Percentiles rank a stretch among this genome's conserved stretches.
phyloP scores from a whole-genome alignment of 2,329 filamentous ascomycete genomes.

The Fusarium xyrophilum region DNA sequence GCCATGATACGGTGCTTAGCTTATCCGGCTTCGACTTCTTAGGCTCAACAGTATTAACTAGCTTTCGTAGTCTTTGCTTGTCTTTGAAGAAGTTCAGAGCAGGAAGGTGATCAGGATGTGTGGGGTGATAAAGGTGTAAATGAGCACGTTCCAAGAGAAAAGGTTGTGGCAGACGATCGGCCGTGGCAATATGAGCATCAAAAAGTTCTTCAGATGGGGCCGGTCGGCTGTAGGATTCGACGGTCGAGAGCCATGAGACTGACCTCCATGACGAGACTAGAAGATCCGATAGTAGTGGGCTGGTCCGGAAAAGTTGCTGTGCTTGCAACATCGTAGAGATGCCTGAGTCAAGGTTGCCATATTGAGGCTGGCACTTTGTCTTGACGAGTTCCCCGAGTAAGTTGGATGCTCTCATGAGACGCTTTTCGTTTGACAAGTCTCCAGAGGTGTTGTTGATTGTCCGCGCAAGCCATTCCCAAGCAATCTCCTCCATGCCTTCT shows the following conservation, averaged over 20 bases:
- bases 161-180: slow-evolving; percentile 48
- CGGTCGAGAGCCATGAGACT: slow-evolving; percentile 61
- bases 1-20: slow-evolving; percentile 47
- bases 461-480: slow-evolving; percentile 61
- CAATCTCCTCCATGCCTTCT: slow-evolving; percentile 58
- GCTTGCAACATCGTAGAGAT: slow-evolving; percentile 58
- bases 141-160: slow-evolving; percentile 59
- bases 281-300: slow-evolving; percentile 46
- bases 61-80: slow-evolving; percentile 41
- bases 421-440: slow-evolving; percentile 30
- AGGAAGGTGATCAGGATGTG: slow-evolving; percentile 54
- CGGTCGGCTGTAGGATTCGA: slow-evolving; percentile 55
- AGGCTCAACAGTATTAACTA: slow-evolving; percentile 37
- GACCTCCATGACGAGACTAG: slow-evolving; percentile 54
- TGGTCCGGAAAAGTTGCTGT: slow-evolving; percentile 50
- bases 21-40: slow-evolving; percentile 41
- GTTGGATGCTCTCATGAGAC: slow-evolving; percentile 42
- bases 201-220: slow-evolving; percentile 58
- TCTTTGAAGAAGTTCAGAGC: slow-evolving; percentile 57
- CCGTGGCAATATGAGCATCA: slow-evolving; percentile 59
- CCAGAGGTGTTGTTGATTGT: slow-evolving; percentile 45
- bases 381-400: slow-evolving; percentile 53
- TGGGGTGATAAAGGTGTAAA: slow-evolving; percentile 62
- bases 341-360: slow-evolving; percentile 56
- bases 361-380: slow-evolving; percentile 49